Evolutionary conservation across 2,329 filamentous ascomycete genomes (phyloP).

Genomic region (Aspergillus proliferans): DNA sequence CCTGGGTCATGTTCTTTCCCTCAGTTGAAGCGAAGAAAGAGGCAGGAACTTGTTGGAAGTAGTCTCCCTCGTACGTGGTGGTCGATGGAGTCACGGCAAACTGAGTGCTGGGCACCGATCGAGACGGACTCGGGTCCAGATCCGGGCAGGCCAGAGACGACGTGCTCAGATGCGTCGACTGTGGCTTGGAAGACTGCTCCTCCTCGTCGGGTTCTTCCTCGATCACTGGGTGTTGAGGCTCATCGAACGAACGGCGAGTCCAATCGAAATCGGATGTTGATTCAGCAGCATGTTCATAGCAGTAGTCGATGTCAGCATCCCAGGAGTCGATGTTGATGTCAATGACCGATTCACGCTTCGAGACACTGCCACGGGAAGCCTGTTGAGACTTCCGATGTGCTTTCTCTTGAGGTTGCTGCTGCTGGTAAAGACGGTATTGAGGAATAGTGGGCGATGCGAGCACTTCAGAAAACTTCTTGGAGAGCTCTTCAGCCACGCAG

Average conservation of each 20-base stretch:
- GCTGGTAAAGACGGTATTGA: conserved; percentile 15
- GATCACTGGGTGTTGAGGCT: conserved; percentile 13
- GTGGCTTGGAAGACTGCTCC: conserved; percentile 9
- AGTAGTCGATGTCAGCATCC: conserved; percentile 59
- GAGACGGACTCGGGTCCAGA: conserved; percentile 27
- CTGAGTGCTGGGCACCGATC: conserved; percentile 20
- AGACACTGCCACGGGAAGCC: background rate
- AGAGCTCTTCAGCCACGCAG: conserved; percentile 26
- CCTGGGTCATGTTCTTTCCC: conserved; percentile 27
- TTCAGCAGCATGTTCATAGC: conserved; percentile 56
- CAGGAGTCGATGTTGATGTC: conserved; percentile 42
- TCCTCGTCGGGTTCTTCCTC: conserved; percentile 8
- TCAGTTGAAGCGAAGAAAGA: conserved; percentile 24
- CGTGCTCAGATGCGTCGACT: conserved; percentile 18
- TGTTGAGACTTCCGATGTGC: conserved; percentile 11
- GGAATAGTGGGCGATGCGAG: conserved; percentile 38
- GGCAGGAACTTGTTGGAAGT: conserved; percentile 27
- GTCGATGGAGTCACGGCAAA: conserved; percentile 27
- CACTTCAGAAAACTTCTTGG: conserved; percentile 40
- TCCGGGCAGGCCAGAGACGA: conserved; percentile 25
- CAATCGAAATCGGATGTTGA: conserved; percentile 57
- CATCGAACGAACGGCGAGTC: conserved; percentile 36
- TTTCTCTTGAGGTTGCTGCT: conserved; percentile 8
- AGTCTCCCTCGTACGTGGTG: conserved; percentile 23
- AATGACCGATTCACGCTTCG: conserved; percentile 8